Evolutionary conservation across 495 filamentous ascomycete genomes (phyloP).

Genomic region (Immersiella caudata): DNA sequence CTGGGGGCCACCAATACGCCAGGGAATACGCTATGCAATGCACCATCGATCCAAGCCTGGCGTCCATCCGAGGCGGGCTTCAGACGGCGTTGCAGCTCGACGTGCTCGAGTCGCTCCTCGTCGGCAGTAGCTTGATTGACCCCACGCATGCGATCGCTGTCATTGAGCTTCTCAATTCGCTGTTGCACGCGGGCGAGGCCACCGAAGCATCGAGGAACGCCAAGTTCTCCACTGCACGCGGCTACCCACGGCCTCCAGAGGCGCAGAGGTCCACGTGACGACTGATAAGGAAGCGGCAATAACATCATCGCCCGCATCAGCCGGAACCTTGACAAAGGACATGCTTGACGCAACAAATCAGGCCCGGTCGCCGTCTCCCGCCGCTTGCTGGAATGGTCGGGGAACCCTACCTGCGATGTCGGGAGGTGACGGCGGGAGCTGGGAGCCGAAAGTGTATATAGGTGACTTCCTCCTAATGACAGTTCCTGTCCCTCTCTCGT

Average conservation of each 20-base stretch:
- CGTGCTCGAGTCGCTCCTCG: background rate
- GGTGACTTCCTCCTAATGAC: background rate
- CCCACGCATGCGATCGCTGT: conserved; percentile 3
- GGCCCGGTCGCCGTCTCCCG: conserved; percentile 5
- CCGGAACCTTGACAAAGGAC: conserved; percentile 35
- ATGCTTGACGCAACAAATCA: conserved; percentile 22
- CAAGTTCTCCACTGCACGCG: conserved; percentile 24
- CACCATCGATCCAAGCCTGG: background rate
- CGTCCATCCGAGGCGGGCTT: background rate
- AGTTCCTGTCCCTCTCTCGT: background rate
- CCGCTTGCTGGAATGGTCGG: background rate
- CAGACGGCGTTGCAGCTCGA: conserved; percentile 6
- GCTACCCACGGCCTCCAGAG: conserved; percentile 36
- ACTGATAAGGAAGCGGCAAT: conserved; percentile 35
- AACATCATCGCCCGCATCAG: conserved; percentile 37
- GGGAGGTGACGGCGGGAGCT: conserved; percentile 7
- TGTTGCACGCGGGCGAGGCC: conserved; percentile 8
- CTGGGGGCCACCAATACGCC: background rate
- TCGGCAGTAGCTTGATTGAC: conserved; percentile 13
- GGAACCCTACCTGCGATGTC: conserved; percentile 24
- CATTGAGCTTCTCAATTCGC: conserved; percentile 14
- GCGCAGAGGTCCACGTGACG: conserved; percentile 27
- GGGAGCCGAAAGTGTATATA: background rate
- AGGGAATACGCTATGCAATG: too few species aligned
- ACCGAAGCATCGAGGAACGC: conserved; percentile 20